Conservation (phyloP, 306 rosid species). For the Ceratonia siliqua region DNA sequence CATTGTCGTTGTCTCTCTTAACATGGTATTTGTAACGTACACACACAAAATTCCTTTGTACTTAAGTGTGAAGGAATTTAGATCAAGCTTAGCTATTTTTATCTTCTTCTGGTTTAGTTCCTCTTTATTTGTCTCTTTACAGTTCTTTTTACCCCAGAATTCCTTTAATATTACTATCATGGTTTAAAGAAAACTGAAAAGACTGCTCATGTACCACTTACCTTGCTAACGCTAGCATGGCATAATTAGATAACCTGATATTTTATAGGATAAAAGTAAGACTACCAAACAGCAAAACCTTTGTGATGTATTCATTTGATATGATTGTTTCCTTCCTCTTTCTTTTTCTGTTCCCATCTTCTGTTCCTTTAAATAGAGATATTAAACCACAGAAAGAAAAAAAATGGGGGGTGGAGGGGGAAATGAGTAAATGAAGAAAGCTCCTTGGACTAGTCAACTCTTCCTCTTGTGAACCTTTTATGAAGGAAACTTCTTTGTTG, state of each 20-base stretch:
- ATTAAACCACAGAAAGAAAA: background rate
- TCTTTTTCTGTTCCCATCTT: background rate
- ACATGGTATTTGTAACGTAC: too few species aligned
- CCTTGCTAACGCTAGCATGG: background rate
- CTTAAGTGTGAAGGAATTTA: too few species aligned
- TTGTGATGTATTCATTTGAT: background rate
- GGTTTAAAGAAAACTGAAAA: too few species aligned
- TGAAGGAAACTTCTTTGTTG: background rate
- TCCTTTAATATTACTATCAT: too few species aligned
- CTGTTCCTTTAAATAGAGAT: background rate
- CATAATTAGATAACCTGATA: background rate
- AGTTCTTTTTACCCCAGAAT: too few species aligned
- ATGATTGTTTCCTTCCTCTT: background rate
- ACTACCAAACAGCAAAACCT: background rate
- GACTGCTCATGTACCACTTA: too few species aligned
- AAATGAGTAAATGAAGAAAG: background rate
- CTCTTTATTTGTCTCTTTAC: too few species aligned
- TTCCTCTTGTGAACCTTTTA: background rate
- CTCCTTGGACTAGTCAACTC: background rate
- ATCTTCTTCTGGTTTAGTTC: too few species aligned
- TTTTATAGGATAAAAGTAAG: conserved; percentile 5
- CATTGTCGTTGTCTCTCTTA: conserved; percentile 2
- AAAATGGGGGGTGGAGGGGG: too few species aligned
- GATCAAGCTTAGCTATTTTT: too few species aligned
- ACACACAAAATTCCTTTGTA: too few species aligned